Base-by-base conservation (phyloP, 1,139 yeast species). In the Taphrina confusa region DNA sequence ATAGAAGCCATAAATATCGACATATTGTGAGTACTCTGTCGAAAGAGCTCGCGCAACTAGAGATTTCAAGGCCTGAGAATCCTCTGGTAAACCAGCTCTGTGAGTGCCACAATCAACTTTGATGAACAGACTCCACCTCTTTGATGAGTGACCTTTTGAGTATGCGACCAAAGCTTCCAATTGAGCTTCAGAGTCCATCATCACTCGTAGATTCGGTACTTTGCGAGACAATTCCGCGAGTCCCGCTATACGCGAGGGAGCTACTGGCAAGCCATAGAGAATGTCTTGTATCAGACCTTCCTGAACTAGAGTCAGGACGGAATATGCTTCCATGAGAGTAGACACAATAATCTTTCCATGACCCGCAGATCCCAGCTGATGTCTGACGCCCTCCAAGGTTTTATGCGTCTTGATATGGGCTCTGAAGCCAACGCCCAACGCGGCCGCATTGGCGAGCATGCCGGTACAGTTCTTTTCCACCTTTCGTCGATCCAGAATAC, bases 321-420 rank as follows among this genome's bases (percentile, higher is more conserved):
- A 76, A 79, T 84, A 80, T 0, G 87, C 87, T 71, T 87, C 95
- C 62, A 75, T 75, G 54, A 85, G 68, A 0, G 94, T 87, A 0
- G 91, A 84, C 0, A 85, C 88, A n/a, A 87, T 82, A 20, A 85
- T 77, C 44, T 65, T 18, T 68, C 71, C 40, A 74, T 80, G 69
- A 69, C 81, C 57, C 64, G 71, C 68, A 72, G 77, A 71, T 0
- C 80, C 81, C 58, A 81, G 66, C 66, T 79, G 82, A 44, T 74
- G 68, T 14, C 71, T 66, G 1, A 80, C 73, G 4, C 81, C 83
- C 62, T 80, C 81, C 28, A 73, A 67, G 3, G 82, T 74, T 68
- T 86, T 87, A 70, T 85, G 91, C 0, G 94, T 87, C 72, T 87
- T 87, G 27, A 87, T 82, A 68, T 86, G 94, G 1, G 87, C 84